Base-by-base conservation (phyloP, 2,329 filamentous ascomycete genomes). In the Aspergillus puulaauensis region DNA sequence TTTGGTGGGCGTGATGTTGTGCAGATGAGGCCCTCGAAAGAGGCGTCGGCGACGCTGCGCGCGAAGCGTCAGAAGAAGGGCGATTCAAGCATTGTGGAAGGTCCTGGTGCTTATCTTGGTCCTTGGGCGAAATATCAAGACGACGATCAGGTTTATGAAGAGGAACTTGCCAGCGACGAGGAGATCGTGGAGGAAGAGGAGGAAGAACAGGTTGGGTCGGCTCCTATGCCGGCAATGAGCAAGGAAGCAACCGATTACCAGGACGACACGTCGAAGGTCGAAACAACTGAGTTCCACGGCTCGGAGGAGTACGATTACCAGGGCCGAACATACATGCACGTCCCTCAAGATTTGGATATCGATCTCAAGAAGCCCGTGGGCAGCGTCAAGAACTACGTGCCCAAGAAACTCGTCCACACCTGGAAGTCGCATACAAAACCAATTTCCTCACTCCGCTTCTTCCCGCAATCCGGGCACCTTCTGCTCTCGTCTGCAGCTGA, bases 271-370 rank as follows among this genome's bases (percentile, higher is more conserved):
- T 82, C 90, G 7, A 82, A 84, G 58, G 84, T 84, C 24, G 95
- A 99, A 78, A 95, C 89, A 52, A 92, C 89, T 44, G 88, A 87
- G 45, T 99, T 98, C 77, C 90, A 96, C 69, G 95, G 93, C 61
- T 83, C 83, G 41, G 82, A 90, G 70, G 81, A 95, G 76, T 89
- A 87, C 79, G 95, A 99, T 74, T 99, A 99, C 78, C 90, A 96
- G 73, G 95, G 95, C 48, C 83, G 95, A 64, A 96, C 93, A 35
- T 99, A 96, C 73, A 97, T 99, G 93, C 95, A 99, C 76, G 83
- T 98, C 46, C 95, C 95, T 3, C 92, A 91, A 73, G 93, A 96
- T 72, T 79, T 96, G 76, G 90, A 91, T 70, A 81, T 96, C 72
- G 90, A 96, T 71, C 80, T 99, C 66, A 84, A 83, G 63, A 96